Percentiles rank a stretch among this genome's conserved stretches.
These are phyloP conservation scores for Cryoendolithus antarcticus DNA, from an alignment of 2,329 filamentous ascomycete genomes.

Conservation along the genomic window DNA sequence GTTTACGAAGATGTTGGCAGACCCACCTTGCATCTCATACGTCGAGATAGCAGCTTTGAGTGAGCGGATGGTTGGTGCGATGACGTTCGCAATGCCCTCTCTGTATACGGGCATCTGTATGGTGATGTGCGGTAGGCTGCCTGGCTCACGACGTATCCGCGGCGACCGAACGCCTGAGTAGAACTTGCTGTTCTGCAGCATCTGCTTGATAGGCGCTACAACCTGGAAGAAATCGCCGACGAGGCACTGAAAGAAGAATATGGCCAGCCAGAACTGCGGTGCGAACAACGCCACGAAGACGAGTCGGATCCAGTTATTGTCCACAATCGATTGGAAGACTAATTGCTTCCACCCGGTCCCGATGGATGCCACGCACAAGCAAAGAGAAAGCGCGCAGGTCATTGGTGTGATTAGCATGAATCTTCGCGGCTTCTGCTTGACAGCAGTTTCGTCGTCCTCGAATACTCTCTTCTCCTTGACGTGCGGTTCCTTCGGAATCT, in stretches of 20 bases:
- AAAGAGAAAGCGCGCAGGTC: constrained; percentile 41
- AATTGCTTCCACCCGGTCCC: constrained; percentile 45
- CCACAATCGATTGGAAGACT: constrained; percentile 39
- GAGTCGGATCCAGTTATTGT: constrained; percentile 39
- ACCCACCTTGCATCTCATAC: constrained; percentile 69
- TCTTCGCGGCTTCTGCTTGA: constrained; percentile 21
- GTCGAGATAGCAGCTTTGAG: constrained; percentile 68
- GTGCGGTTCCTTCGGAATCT: constrained; percentile 28
- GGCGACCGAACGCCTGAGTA: constrained; percentile 50
- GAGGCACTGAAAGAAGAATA: constrained; percentile 35
- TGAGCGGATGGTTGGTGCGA: constrained; percentile 62
- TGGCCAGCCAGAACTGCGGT: constrained; percentile 43
- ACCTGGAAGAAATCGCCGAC: constrained; percentile 26
- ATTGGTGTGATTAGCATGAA: constrained; percentile 40
- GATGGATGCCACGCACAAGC: constrained; percentile 40
- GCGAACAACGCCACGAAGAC: constrained; percentile 39
- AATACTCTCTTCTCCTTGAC: constrained; percentile 12
- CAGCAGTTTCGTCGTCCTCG: constrained; percentile 22
- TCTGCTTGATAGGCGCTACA: constrained; percentile 28
- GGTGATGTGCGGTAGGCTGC: constrained; percentile 50
- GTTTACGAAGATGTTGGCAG: constrained; percentile 65
- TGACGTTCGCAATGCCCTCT: constrained; percentile 64
- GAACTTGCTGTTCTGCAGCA: constrained; percentile 57
- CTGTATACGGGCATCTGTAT: constrained; percentile 86
- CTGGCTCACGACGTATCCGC: constrained; percentile 22